Base-by-base conservation (phyloP, 345 rosid genomes). In the Dipteronia dyeriana region DNA sequence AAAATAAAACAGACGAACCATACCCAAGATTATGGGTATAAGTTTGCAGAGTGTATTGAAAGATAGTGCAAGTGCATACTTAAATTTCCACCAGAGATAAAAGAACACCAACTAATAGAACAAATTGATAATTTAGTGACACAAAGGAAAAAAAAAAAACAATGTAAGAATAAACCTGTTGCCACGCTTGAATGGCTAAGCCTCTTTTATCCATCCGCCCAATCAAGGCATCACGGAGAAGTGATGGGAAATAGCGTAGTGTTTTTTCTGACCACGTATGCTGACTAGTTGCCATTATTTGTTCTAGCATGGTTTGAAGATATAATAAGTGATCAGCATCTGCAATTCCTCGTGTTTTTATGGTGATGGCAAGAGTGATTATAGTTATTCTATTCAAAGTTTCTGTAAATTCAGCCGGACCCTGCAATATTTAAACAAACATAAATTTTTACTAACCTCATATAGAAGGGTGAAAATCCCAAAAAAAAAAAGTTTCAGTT, bases 181-280 rank as follows among this genome's bases (percentile, higher is more conserved):
- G 90, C 99, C 99, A 96, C 14, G 89, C 86, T 85, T 94, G 95
- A 81, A 94, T 90, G 57, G 89, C 86, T 49, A 74, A 45, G 59
- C 93, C 91, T 80, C 90, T 85, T 85, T 94, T 90, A 83, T 96
- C 95, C 29, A 85, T 77, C 73, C 97, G 84, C 75, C 86, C 90
- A 43, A 16, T 80, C 83, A 96, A 87, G 78, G 89, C 83, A 13
- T 94, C 95, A 39, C 86, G 94, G 78, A 96, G 95, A 81, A 94
- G 89, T 43, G 93, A 74, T 25, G 99, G 98, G 83, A 96, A 96
- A 82, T 92, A 83, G 56, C 88, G 86, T 49, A 96, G 78, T 25
- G 97, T 96, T 82, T 92, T 94, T 77, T 96, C 92, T 51, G 99
- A 96, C 99, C 99, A 96, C 19, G 92, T 87, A 83, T 96, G 99